Evolutionary conservation across 176 grass and related monocot genomes (phyloP), one percentile per base, ranked within the genome.

Genomic region (Lolium multiflorum): DNA sequence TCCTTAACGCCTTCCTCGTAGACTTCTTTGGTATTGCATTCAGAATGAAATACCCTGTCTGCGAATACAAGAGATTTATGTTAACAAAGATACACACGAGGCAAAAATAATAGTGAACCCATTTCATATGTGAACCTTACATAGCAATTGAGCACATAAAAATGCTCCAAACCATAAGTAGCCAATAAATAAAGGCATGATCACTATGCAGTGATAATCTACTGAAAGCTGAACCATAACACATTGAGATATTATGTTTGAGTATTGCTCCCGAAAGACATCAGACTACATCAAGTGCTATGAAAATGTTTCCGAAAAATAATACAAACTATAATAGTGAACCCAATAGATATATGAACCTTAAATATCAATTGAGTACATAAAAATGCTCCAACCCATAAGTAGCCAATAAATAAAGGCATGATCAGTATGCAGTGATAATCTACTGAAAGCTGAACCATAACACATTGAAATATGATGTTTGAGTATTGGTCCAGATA

Each of bases 41-140:
- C 92, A 74, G 88, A 83, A 81, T 89, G 92, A 77, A 99, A 99
- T 71, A 99, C 97, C 80, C 90, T 92, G 51, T 99, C 97, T 99
- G 76, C 69, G 83, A 84, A 71, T 77, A 35, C 5, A 78, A 71
- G 20, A 82, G 12, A 70, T 71, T 75, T 63, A 52, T 41, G 77
- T 90, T 80, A 84, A 67, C 14, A 81, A 41, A 17, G n/a, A 24
- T 13, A 67, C 48, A 81, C 11, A 15, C 1, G 7, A 80, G 3
- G 1, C 81, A 50, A 78, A 78, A 43, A n/a, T 12, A 65, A 90
- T 72, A 28, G 17, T 76, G 78, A 84, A 44, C 82, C 74, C 69
- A 64, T 78, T 55, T 91, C 81, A 60, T 71, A 57, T 17, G 75
- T 81, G 65, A 91, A 83, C 0, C 51, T 78, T 80, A 71, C 41